These are phyloP conservation scores for Anaeromyces robustus DNA, from an alignment of 192 early-diverging fungal genomes.

Conservation along the genomic window DNA sequence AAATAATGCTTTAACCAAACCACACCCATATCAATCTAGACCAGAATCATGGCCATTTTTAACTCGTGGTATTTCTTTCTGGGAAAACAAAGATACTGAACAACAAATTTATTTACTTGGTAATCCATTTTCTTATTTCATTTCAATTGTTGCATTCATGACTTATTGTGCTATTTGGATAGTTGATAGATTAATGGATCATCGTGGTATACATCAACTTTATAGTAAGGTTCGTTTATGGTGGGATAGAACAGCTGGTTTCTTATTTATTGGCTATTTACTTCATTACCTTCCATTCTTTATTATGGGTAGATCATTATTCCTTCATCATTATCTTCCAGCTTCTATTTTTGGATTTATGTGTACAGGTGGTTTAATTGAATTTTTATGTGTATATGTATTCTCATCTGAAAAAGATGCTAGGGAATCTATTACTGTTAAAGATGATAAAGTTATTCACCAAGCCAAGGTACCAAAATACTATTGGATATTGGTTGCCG, in stretches of 20 bases:
- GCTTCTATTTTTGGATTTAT: constrained; percentile 69
- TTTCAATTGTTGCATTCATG: constrained; percentile 30
- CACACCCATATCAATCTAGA: constrained; percentile 85
- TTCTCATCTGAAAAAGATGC: constrained; percentile 6
- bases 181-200: constrained; percentile 51
- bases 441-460: not conserved
- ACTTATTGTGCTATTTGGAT: constrained; percentile 41
- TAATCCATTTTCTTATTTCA: constrained; percentile 70
- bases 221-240: constrained; percentile 14
- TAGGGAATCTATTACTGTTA: not conserved
- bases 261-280: constrained; percentile 69
- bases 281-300: constrained; percentile 88
- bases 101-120: constrained; percentile 83
- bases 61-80: constrained; percentile 74
- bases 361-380: constrained; percentile 51
- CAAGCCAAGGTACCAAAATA: not conserved
- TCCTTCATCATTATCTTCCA: constrained; percentile 92
- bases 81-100: constrained; percentile 55
- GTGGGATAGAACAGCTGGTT: constrained; percentile 42
- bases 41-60: constrained; percentile 84
- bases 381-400: constrained; percentile 37
- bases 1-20: constrained; percentile 72
- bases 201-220: constrained; percentile 52
- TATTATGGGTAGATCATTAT: constrained; percentile 77
- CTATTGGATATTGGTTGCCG: constrained; percentile 21